A percentile compares a stretch with the other conserved stretches of the same genome.
Conservation (phyloP, 306 rosid genomes). For the Chamaecrista fasciculata region DNA sequence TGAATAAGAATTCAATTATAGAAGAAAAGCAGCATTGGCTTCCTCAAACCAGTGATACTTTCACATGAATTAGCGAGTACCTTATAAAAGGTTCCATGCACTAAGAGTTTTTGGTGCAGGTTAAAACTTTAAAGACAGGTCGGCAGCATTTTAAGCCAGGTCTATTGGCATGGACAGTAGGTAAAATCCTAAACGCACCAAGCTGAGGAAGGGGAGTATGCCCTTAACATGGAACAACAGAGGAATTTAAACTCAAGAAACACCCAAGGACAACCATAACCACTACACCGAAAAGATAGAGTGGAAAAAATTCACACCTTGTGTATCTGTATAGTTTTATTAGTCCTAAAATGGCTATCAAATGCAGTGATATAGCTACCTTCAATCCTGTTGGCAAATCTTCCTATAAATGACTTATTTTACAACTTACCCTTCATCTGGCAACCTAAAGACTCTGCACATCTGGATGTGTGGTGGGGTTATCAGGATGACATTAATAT, state of each 20-base stretch:
- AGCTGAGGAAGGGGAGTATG: neutral
- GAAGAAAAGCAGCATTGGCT: neutral
- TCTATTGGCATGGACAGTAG: neutral
- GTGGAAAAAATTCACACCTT: neutral
- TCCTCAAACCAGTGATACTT: neutral
- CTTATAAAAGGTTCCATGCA: neutral
- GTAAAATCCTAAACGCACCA: neutral
- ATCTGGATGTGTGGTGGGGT: neutral
- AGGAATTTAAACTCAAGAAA: neutral
- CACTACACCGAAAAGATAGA: neutral
- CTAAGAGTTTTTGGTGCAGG: neutral
- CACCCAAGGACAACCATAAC: too few species aligned
- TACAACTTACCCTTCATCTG: neutral
- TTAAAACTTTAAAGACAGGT: neutral
- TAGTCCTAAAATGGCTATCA: slow-evolving; percentile 5
- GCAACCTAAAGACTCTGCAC: neutral
- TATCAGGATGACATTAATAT: neutral
- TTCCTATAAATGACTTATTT: neutral
- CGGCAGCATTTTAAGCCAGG: neutral
- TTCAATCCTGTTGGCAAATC: neutral
- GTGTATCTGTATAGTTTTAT: neutral
- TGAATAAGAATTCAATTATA: neutral
- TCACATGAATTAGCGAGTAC: neutral
- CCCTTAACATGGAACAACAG: neutral
- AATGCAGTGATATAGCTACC: neutral